phyloP scores from a whole-genome alignment of 129 eudicot genomes.

The Flaveria linearis region DNA sequence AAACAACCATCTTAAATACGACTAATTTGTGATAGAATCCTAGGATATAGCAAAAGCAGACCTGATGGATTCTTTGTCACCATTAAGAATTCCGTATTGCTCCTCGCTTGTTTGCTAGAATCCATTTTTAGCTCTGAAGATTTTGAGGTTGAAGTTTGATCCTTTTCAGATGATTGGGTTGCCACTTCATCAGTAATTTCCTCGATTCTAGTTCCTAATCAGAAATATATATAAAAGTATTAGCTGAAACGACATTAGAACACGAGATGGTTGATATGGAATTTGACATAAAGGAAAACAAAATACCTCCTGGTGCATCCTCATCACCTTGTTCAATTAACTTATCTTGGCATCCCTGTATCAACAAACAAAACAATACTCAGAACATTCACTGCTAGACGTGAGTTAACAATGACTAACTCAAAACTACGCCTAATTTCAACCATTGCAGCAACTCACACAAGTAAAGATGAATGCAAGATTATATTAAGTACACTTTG shows the following conservation, averaged over 20 bases:
- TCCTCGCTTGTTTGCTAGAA: constrained; percentile 36
- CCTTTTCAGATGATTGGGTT: constrained; percentile 37
- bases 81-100: constrained; percentile 42
- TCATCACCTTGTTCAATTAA: constrained; percentile 51
- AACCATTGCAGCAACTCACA: neutral
- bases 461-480: neutral
- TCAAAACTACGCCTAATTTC: neutral
- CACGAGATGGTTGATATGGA: constrained; percentile 3
- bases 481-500: neutral
- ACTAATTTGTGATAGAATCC: neutral
- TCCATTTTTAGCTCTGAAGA: constrained; percentile 41
- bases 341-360: constrained; percentile 66
- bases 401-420: neutral
- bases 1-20: neutral
- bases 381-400: neutral
- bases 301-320: constrained; percentile 56
- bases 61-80: constrained; percentile 89
- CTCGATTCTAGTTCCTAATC: constrained; percentile 77
- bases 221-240: constrained; percentile 6
- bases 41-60: constrained; percentile 14
- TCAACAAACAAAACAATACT: neutral
- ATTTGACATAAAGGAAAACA: constrained; percentile 11
- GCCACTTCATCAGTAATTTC: constrained; percentile 79
- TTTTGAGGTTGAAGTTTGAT: constrained; percentile 38
- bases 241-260: neutral